A percentile compares a stretch with the other conserved stretches of the same genome.
phyloP scores from a whole-genome alignment of 78 protist species.

The Dictyostelium firmibasis region DNA sequence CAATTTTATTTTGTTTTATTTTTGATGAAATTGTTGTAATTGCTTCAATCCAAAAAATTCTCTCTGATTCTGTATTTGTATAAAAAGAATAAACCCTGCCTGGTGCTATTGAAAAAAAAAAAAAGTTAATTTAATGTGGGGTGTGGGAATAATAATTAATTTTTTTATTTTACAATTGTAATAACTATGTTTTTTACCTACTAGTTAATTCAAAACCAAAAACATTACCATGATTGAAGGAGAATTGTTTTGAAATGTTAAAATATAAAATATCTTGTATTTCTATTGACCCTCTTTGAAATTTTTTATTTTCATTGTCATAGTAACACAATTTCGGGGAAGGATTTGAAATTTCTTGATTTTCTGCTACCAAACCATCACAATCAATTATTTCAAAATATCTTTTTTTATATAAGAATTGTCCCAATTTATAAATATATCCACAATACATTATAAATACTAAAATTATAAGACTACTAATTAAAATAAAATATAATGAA shows the following conservation, averaged over 20 bases:
- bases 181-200: neutral
- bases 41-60: conserved; percentile 59
- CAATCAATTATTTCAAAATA: neutral
- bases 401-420: neutral
- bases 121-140: neutral
- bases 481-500: neutral
- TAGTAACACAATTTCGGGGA: neutral
- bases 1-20: neutral
- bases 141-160: neutral
- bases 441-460: conserved; percentile 2
- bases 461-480: neutral
- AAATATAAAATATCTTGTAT: conserved; percentile 28
- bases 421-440: conserved; percentile 25
- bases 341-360: neutral
- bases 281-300: conserved; percentile 8
- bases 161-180: neutral
- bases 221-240: neutral
- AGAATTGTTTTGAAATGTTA: neutral
- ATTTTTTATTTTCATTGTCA: neutral
- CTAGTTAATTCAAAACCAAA: conserved; percentile 41
- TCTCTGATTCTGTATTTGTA: conserved; percentile 18
- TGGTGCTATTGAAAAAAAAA: neutral
- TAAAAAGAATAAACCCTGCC: conserved; percentile 25
- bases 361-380: neutral
- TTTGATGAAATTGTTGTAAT: neutral